Percentiles rank a stretch among this genome's conserved stretches.
phyloP scores from a whole-genome alignment of 2,329 filamentous ascomycete genomes.

The Pyricularia sp. region DNA sequence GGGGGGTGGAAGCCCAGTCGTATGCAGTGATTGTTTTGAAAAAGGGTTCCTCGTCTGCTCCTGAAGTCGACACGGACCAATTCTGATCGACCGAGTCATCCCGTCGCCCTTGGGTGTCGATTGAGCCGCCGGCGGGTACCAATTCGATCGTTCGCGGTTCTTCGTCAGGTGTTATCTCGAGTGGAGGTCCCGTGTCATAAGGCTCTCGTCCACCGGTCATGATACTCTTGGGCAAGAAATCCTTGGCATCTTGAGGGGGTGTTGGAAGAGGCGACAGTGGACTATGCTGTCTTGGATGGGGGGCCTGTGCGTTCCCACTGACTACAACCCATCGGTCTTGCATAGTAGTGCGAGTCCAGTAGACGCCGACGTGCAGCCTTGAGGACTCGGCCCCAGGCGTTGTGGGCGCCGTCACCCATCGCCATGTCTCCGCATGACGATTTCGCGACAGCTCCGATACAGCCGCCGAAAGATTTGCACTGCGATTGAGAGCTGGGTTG shows the following conservation, averaged over 20 bases:
- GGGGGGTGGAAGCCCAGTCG: slow-evolving; percentile 30
- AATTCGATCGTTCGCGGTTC: not conserved
- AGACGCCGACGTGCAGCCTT: slow-evolving; percentile 4
- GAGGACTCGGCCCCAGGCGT: not conserved
- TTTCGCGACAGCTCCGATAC: slow-evolving; percentile 5
- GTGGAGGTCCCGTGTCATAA: not conserved
- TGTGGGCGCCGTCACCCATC: slow-evolving; percentile 9
- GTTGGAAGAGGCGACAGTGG: not conserved
- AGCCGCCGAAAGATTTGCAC: slow-evolving; percentile 9
- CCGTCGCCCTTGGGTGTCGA: not conserved
- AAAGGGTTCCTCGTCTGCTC: slow-evolving; percentile 19
- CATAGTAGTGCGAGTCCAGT: slow-evolving; percentile 10
- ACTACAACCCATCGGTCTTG: slow-evolving; percentile 6
- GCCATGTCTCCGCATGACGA: slow-evolving; percentile 12
- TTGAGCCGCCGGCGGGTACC: not conserved
- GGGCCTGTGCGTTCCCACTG: slow-evolving; percentile 7
- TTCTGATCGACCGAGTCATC: not conserved
- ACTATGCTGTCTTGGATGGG: not conserved
- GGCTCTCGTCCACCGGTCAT: not conserved
- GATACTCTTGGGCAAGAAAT: not conserved
- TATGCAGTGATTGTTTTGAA: slow-evolving; percentile 23
- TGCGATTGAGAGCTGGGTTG: slow-evolving; percentile 15
- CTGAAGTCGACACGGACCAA: slow-evolving; percentile 1
- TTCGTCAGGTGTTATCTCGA: not conserved
- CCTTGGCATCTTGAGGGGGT: not conserved